Percentiles rank a stretch among this genome's conserved stretches.
These are phyloP conservation scores for Serendipita sp. DNA, from an alignment of 768 basidiomycete genomes.

Conservation along the genomic window DNA sequence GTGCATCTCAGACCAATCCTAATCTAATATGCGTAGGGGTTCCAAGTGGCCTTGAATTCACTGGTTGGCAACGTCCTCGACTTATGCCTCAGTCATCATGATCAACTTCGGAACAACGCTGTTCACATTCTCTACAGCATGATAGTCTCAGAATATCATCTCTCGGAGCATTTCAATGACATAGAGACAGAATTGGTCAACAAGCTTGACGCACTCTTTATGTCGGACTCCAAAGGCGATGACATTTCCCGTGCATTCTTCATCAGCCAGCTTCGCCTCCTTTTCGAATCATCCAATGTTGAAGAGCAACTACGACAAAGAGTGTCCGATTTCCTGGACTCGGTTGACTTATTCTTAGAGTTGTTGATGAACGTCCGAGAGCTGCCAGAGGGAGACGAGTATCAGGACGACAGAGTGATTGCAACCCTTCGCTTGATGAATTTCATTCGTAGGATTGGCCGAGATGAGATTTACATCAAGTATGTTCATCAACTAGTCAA, in stretches of 20 bases:
- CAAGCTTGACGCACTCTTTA: slow-evolving; percentile 79
- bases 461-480: slow-evolving; percentile 90
- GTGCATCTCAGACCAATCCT: slow-evolving; percentile 8
- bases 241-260: slow-evolving; percentile 88
- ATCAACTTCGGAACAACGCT: slow-evolving; percentile 75
- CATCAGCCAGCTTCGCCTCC: slow-evolving; percentile 69
- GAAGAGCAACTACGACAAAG: slow-evolving; percentile 64
- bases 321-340: slow-evolving; percentile 69
- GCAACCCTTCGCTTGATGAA: slow-evolving; percentile 86
- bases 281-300: slow-evolving; percentile 75
- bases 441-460: slow-evolving; percentile 79
- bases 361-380: slow-evolving; percentile 74
- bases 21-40: slow-evolving; percentile 37
- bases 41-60: slow-evolving; percentile 66
- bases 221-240: slow-evolving; percentile 82
- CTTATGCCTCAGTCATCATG: slow-evolving; percentile 88
- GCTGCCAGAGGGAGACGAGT: slow-evolving; percentile 85
- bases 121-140: slow-evolving; percentile 89
- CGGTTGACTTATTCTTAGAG: slow-evolving; percentile 85
- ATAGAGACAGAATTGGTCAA: slow-evolving; percentile 90
- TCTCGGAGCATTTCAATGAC: slow-evolving; percentile 65
- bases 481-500: slow-evolving; percentile 91
- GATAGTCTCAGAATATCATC: slow-evolving; percentile 84
- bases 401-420: slow-evolving; percentile 84
- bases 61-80: slow-evolving; percentile 84